Conservation (phyloP, 164 flowering plant species). For the Cinnamomum micranthum region DNA sequence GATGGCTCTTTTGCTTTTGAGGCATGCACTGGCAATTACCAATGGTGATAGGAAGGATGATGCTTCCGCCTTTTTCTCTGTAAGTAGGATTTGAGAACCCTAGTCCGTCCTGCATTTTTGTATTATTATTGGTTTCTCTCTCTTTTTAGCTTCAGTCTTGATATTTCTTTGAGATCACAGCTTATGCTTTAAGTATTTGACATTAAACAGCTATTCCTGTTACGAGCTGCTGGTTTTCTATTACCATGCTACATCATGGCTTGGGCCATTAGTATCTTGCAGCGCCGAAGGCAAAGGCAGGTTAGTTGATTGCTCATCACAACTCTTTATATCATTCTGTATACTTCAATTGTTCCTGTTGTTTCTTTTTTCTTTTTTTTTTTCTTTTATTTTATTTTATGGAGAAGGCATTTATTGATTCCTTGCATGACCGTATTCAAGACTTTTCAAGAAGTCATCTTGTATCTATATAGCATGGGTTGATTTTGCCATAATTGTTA, state of each 20-base stretch:
- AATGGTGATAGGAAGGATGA: constrained; percentile 54
- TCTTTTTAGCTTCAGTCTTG: neutral
- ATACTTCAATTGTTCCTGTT: too few species aligned
- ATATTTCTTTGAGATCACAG: constrained; percentile 3
- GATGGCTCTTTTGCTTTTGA: constrained; percentile 72
- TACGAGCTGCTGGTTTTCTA: constrained; percentile 89
- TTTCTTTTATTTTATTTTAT: too few species aligned
- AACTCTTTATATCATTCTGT: neutral
- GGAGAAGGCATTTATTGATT: too few species aligned
- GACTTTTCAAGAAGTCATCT: too few species aligned
- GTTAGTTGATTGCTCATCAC: constrained; percentile 19
- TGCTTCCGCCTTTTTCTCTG: constrained; percentile 67
- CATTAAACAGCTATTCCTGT: constrained; percentile 71
- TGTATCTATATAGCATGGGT: too few species aligned
- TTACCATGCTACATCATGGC: constrained; percentile 97
- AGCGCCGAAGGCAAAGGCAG: constrained; percentile 79
- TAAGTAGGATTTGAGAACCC: constrained; percentile 26
- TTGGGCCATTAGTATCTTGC: constrained; percentile 88
- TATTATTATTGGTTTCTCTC: too few species aligned
- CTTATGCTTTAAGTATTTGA: neutral
- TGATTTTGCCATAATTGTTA: too few species aligned
- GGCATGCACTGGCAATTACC: constrained; percentile 57
- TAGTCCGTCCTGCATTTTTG: neutral
- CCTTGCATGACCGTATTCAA: too few species aligned
- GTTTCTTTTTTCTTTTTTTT: too few species aligned